These are phyloP conservation scores for Neofusicoccum parvum DNA, from an alignment of 2,329 filamentous ascomycete species.

Conservation along the genomic window DNA sequence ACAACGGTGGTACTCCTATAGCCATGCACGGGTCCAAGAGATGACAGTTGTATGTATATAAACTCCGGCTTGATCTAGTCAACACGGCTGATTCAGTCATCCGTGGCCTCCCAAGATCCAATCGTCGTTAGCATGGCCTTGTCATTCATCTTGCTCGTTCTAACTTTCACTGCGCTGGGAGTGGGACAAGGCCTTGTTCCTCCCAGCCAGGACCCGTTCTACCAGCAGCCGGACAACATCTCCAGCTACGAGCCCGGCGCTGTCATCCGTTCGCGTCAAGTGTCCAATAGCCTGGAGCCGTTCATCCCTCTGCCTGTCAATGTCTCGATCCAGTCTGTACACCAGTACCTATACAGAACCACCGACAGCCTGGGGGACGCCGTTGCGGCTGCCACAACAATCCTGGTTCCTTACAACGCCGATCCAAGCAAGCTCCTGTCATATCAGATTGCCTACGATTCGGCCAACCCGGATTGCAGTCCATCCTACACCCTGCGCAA, in stretches of 20 bases:
- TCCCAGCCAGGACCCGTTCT: slow-evolving; percentile 24
- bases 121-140: neutral
- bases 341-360: slow-evolving; percentile 27
- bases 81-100: neutral
- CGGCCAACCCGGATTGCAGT: slow-evolving; percentile 23
- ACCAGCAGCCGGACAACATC: slow-evolving; percentile 24
- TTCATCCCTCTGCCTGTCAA: neutral
- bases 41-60: neutral
- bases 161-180: neutral
- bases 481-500: slow-evolving; percentile 24
- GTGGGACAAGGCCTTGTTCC: neutral
- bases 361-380: slow-evolving; percentile 25
- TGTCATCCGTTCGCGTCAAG: slow-evolving; percentile 24
- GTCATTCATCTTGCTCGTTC: neutral
- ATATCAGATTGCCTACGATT: slow-evolving; percentile 27
- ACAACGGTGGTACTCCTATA: neutral
- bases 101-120: no score
- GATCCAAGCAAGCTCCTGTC: slow-evolving; percentile 24
- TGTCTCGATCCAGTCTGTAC: slow-evolving; percentile 12
- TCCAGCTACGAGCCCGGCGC: slow-evolving; percentile 22
- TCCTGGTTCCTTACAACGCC: slow-evolving; percentile 21
- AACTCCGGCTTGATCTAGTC: neutral
- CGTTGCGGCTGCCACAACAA: slow-evolving; percentile 26
- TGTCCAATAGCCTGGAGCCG: slow-evolving; percentile 20
- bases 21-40: neutral